phyloP scores from a whole-genome alignment of 2,329 filamentous ascomycete genomes.

The Monosporascus sp. region DNA sequence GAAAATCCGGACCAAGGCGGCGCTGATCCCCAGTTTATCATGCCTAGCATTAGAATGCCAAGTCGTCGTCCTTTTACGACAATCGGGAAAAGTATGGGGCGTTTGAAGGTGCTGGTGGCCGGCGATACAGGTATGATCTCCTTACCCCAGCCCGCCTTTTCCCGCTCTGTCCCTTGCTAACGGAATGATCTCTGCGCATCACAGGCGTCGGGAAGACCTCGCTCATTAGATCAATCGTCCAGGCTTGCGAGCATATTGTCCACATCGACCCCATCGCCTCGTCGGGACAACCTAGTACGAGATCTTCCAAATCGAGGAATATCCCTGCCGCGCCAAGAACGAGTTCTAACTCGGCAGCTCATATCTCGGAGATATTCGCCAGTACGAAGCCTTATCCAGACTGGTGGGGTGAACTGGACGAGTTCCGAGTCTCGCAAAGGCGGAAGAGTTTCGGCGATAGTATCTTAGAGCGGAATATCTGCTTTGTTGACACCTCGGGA shows the following conservation, averaged over 20 bases:
- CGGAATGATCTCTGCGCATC: conserved; percentile 7
- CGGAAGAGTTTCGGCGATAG: conserved; percentile 70
- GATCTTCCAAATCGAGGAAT: conserved; percentile 6
- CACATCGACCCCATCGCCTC: conserved; percentile 69
- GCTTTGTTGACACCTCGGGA: conserved; percentile 82
- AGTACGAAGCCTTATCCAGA: conserved; percentile 80
- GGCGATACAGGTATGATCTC: conserved; percentile 62
- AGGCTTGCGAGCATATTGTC: conserved; percentile 85
- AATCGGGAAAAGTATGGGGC: conserved; percentile 76
- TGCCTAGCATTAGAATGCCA: conserved; percentile 93
- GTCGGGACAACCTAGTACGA: conserved; percentile 14
- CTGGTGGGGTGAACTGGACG: conserved; percentile 82
- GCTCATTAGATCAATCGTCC: conserved; percentile 81
- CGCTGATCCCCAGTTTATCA: conserved; percentile 76
- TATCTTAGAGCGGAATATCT: conserved; percentile 84
- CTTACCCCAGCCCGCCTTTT: neutral
- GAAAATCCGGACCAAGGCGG: conserved; percentile 43
- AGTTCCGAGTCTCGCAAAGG: conserved; percentile 51
- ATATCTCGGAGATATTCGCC: conserved; percentile 65
- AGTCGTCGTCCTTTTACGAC: conserved; percentile 83
- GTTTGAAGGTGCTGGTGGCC: conserved; percentile 82
- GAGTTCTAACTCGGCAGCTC: conserved; percentile 26
- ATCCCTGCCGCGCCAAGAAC: conserved; percentile 13
- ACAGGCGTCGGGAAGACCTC: conserved; percentile 82
- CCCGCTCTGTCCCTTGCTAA: conserved; percentile 8